Evolutionary conservation across 2,329 filamentous ascomycete species (phyloP).

Genomic region (Epichloe uncinata): DNA sequence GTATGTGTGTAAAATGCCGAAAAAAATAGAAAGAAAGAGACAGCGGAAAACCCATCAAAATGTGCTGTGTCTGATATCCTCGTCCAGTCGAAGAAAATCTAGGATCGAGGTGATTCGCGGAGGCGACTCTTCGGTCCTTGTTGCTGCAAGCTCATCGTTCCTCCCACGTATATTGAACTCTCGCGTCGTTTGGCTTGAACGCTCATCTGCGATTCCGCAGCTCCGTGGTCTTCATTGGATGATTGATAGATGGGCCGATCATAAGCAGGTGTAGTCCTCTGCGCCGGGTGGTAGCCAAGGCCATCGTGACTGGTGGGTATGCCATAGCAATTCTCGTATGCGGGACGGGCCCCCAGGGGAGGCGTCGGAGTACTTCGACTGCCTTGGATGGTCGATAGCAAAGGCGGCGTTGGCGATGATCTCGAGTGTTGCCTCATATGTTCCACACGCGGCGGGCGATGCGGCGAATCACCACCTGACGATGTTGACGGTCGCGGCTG

Average conservation of each 20-base stretch:
- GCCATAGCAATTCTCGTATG: conserved; percentile 31
- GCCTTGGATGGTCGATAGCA: conserved; percentile 18
- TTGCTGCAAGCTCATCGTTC: conserved; percentile 32
- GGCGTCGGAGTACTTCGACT: conserved; percentile 31
- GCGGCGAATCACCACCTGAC: conserved; percentile 34
- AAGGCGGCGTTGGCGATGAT: conserved; percentile 38
- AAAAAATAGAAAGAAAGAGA: not conserved
- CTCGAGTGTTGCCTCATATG: conserved; percentile 17
- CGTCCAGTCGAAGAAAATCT: not conserved
- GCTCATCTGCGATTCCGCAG: conserved; percentile 17
- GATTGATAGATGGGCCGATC: conserved; percentile 24
- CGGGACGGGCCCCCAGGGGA: conserved; percentile 22
- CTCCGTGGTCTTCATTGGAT: conserved; percentile 12
- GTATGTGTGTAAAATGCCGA: not conserved
- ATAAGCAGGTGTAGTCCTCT: conserved; percentile 20
- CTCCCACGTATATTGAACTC: conserved; percentile 45
- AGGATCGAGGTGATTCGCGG: conserved; percentile 38
- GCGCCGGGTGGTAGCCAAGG: conserved; percentile 7
- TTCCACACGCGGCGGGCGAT: conserved; percentile 30
- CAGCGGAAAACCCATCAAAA: not conserved
- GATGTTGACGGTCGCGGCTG: conserved; percentile 35
- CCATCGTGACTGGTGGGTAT: conserved; percentile 14
- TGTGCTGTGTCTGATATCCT: not conserved
- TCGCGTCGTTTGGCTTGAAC: conserved; percentile 35
- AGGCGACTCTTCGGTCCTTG: conserved; percentile 40